Percentiles rank a stretch among this genome's conserved stretches.
These are phyloP conservation scores for Neltuma alba DNA, from an alignment of 306 rosid genomes.

Conservation along the genomic window DNA sequence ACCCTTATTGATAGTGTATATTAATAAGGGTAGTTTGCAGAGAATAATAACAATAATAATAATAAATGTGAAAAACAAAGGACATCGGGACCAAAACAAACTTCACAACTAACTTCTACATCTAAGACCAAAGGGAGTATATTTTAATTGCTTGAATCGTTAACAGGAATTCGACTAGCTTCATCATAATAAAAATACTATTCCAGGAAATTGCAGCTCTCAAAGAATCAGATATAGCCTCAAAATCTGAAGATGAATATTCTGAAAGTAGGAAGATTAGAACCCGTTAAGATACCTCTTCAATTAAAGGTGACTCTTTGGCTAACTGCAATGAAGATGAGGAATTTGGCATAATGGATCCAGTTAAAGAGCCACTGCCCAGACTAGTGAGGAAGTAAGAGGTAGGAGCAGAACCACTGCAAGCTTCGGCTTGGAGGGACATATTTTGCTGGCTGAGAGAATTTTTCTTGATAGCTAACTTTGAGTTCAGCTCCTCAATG, in stretches of 20 bases:
- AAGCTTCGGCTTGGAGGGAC: conserved; percentile 70
- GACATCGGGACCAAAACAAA: not conserved
- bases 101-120: not conserved
- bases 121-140: too few species aligned
- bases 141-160: not conserved
- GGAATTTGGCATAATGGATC: conserved; percentile 69
- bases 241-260: conserved; percentile 1
- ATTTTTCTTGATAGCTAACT: conserved; percentile 54
- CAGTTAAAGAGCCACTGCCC: conserved; percentile 72
- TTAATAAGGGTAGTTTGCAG: too few species aligned
- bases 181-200: not conserved
- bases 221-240: conserved; percentile 2
- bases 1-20: not conserved
- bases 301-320: conserved; percentile 71
- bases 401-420: conserved; percentile 88
- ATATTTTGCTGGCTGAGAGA: conserved; percentile 82
- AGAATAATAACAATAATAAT: too few species aligned
- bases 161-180: conserved; percentile 11
- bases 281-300: conserved; percentile 65
- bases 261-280: conserved; percentile 22
- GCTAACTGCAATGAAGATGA: conserved; percentile 74
- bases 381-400: conserved; percentile 69
- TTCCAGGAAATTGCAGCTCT: conserved; percentile 4
- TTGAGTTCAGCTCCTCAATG: conserved; percentile 85
- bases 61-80: not conserved